Base-by-base conservation (phyloP, 2,329 filamentous ascomycete species). In the Bertia moriformis region DNA sequence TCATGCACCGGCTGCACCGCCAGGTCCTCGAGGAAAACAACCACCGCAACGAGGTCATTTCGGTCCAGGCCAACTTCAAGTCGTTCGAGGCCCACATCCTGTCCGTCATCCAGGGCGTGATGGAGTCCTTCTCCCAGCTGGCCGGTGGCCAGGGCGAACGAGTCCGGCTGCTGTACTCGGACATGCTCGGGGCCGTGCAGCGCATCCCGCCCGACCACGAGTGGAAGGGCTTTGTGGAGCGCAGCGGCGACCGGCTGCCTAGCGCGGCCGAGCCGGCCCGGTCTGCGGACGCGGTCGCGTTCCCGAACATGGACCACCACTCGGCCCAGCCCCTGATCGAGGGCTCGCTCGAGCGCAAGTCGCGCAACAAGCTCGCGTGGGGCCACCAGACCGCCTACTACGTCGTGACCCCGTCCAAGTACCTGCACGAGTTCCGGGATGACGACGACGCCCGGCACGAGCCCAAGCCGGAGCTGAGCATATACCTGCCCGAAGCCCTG, bases 1-100 rank as follows among this genome's bases (percentile, higher is more conserved):
- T 95, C 42, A 63, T 84, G 46, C 73, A 95, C 63, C 78, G 87
- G 33, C 67, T 98, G 40, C 79, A 85, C 69, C 89, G 83, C 65
- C 91, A 98, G 64, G 74, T 96, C 24, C 67, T 85, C 37, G 86
- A 94, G 54, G 91, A 98, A 66, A 98, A 98, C 69, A 93, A 88
- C 66, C 89, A 93, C 62, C 77, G 81, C 46, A 85, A 93, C 55
- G 91, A 98, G 55, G 71, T 96, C 41, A 71, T 98, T 44, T 73
- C 80, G 7, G 83, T 95, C n/a, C 91, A 98, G 61, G 79, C 82
- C 62, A 85, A 85, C 56, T 94, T 96, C 55, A 68, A 80, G 41
- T 69, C 78, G 27, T 98, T 96, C 49, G 91, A 98, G 60, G 69
- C 77, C 0, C 88, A 96, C 55, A 67, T 96, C 40, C 62, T 98